These are phyloP conservation scores for Fistulina hepatica DNA, from an alignment of 1,284 basidiomycete genomes.

Conservation along the genomic window DNA sequence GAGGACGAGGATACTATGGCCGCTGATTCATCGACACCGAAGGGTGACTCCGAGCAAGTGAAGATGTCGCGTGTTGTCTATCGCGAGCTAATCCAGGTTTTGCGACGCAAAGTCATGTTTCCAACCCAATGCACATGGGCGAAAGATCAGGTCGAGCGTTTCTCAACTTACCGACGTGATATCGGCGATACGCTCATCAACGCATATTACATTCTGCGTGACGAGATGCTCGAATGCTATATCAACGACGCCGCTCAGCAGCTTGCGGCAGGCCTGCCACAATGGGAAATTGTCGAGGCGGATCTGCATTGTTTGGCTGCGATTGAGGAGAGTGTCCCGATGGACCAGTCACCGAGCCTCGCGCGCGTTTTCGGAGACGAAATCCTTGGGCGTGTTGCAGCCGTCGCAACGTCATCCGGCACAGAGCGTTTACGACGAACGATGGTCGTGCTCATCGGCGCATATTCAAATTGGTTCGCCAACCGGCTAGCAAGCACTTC, in stretches of 20 bases:
- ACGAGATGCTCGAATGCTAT: conserved; percentile 68
- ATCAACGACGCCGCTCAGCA: conserved; percentile 46
- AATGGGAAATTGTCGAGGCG: conserved; percentile 43
- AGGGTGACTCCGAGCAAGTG: too few species aligned
- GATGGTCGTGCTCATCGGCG: too few species aligned
- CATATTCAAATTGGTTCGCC: too few species aligned
- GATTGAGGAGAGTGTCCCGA: neutral
- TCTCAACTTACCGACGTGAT: conserved; percentile 71
- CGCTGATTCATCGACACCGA: too few species aligned
- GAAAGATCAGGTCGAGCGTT: conserved; percentile 68
- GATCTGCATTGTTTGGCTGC: conserved; percentile 39
- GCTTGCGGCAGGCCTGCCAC: conserved; percentile 21
- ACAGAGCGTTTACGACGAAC: too few species aligned
- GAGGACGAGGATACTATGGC: too few species aligned
- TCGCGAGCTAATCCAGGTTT: conserved; percentile 57
- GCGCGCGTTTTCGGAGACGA: conserved; percentile 59
- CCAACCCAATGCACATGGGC: conserved; percentile 49
- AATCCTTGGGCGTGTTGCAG: conserved; percentile 59
- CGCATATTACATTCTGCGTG: conserved; percentile 81
- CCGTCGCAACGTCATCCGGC: too few species aligned
- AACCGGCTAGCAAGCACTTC: too few species aligned
- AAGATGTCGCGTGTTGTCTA: conserved; percentile 73
- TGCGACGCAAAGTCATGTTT: conserved; percentile 69
- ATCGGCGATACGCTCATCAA: conserved; percentile 87
- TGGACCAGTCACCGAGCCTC: conserved; percentile 29